Evolutionary conservation across 805 yeast species (phyloP), one percentile per base, ranked within the genome.

Genomic region (Teunomyces gatunensis): DNA sequence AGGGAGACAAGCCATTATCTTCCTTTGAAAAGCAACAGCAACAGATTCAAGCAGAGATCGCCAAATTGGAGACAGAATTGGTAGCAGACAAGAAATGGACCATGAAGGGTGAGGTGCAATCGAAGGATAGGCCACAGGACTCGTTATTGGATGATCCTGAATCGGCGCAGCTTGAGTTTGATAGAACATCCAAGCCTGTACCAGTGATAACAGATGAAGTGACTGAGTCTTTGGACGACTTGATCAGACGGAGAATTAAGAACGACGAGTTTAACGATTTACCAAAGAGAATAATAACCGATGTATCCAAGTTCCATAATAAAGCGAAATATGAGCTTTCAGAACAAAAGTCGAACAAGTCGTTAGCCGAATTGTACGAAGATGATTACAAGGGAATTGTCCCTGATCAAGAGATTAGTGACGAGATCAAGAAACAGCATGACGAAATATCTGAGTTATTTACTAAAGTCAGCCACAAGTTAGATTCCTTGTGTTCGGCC

Each of bases 31-130:
- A 79, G 55, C 96, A 89, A 63, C 97, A 92, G 65, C 73, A 74
- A 45, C 81, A 80, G 50, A 73, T 94, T 21, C 87, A 84, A 58
- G 75, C 78, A 30, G 96, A 94, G 66, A 94, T 94, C 51, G 79
- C 79, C 30, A 75, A 79, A 55, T 73, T 91, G 43, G 99, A 92
- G 68, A 81, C 83, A 39, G 97, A 91, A 63, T 84, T 94, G 13
- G 83, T 92, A 27, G 94, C 91, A 3, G 92, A 86, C 48, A 92
- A 94, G 71, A 83, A 83, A 58, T 92, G 99, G 99, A 83, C 96
- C 6, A 77, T 92, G 80, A 86, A 84, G 58, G 99, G 99, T 68
- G 99, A 94, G 68, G 90, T 89, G 1, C 78, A 79, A 48, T 87
- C 90, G 1, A 81, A 78, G 52, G 86, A 85, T 54, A 78, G 99